Percentiles rank a stretch among this genome's conserved stretches.
Conservation (phyloP, 306 rosid species). For the Fagus crenata region DNA sequence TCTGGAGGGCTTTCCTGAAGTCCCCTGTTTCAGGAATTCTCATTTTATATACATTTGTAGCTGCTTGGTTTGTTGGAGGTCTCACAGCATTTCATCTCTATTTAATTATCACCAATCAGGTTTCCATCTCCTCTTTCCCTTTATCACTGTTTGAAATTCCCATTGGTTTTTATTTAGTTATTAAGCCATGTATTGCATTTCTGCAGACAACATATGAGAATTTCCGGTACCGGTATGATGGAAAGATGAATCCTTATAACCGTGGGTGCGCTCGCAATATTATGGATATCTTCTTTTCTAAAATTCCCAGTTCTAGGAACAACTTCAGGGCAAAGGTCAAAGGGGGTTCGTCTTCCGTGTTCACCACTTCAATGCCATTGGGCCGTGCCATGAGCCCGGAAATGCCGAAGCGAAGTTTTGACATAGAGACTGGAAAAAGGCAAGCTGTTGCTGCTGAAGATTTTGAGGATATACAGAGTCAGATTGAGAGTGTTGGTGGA, state of each 20-base stretch:
- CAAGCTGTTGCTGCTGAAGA: slow-evolving; percentile 45
- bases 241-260: slow-evolving; percentile 38
- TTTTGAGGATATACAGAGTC: slow-evolving; percentile 45
- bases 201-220: slow-evolving; percentile 50
- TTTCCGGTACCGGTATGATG: slow-evolving; percentile 36
- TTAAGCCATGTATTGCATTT: neutral
- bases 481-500: slow-evolving; percentile 41
- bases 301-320: slow-evolving; percentile 35
- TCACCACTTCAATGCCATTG: slow-evolving; percentile 6
- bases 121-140: slow-evolving; percentile 14
- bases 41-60: slow-evolving; percentile 39
- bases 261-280: slow-evolving; percentile 38
- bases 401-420: slow-evolving; percentile 33
- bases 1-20: slow-evolving; percentile 42
- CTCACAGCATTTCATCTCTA: slow-evolving; percentile 43
- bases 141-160: neutral
- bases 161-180: neutral
- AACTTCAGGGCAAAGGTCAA: slow-evolving; percentile 38
- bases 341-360: slow-evolving; percentile 26
- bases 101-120: slow-evolving; percentile 46
- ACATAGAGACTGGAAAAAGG: slow-evolving; percentile 39
- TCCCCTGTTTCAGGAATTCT: slow-evolving; percentile 43
- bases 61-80: slow-evolving; percentile 50
- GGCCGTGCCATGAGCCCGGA: slow-evolving; percentile 32
- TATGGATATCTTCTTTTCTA: slow-evolving; percentile 31